Base-by-base conservation (phyloP, 805 yeast genomes). In the Candida taoyuanica region DNA sequence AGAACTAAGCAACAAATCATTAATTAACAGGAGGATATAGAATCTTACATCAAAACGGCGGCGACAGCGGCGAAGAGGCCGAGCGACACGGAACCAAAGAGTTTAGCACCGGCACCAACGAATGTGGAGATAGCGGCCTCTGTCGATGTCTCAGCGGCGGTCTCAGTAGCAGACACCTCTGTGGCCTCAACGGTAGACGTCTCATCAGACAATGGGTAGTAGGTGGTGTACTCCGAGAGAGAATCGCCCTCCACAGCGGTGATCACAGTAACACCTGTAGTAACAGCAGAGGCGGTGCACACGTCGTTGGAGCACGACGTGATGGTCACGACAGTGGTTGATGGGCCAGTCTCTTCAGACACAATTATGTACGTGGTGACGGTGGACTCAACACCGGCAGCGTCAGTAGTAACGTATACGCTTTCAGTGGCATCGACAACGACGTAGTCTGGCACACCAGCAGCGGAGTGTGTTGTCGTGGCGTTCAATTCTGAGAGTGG, bases 21-120 rank as follows among this genome's bases (percentile, higher is more conserved):
- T 21, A 21, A 21, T n/a, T n/a, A n/a, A n/a, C n/a, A n/a, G n/a
- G n/a, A n/a, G n/a, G n/a, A n/a, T n/a, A n/a, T n/a, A 21, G 24
- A 11, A 21, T 21, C 14, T 31, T 16, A 30, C 86, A 81, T 38
- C 79, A 76, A 17, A 91, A 82, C 63, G 85, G 95, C 96, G 95
- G 88, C 33, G 15, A 37, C 30, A 16, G 87, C 91, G 45, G 96
- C 73, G 36, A 88, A 94, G 23, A 94, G 15, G 15, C 82, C 65
- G 88, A 74, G 66, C 86, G 96, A 50, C 85, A 75, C 26, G 91
- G 83, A 33, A 95, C 95, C 33, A 5, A 31, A 12, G 95, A 96
- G 25, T 95, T 78, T 77, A 30, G 95, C 95, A 60, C 88, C 95
- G 17, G 56, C 55, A 35, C 55, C 56, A 20, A 38, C 38, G 34